Evolutionary conservation across 768 basidiomycete species (phyloP), one percentile per base, ranked within the genome.

Genomic region (Suillus tomentosus): DNA sequence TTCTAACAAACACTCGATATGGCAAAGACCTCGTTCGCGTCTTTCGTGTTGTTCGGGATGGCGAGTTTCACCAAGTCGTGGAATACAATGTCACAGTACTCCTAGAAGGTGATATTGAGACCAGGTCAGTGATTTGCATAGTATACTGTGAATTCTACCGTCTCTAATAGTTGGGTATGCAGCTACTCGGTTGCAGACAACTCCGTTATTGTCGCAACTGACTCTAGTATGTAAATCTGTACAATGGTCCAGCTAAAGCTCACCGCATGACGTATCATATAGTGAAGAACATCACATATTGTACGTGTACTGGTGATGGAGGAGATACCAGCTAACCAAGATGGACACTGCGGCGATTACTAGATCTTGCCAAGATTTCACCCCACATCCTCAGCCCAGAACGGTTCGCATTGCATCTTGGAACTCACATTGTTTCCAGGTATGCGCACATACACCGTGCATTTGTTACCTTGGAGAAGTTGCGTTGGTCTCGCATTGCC

Each of bases 151-250:
- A 40, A 17, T 10, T 9, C 34, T 15, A 31, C 19, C 14, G 22
- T 61, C 45, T 47, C 34, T 37, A 3, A 17, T 7, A 27, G 24
- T 6, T 31, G 40, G 9, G 37, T 37, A 55, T 57, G 27, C 43
- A 93, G 93, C 70, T 98, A 91, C 76, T 96, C 93, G 4, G 68
- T 93, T 67, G 94, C 92, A 0, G 94, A 98, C 72, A 99, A 99
- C 77, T 84, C 84, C 3, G 86, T 89, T 11, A 83, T 97, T 11
- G 94, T 99, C 2, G 89, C 96, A 3, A 99, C 95, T 1, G 96
- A 99, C 77, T 92, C 93, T 1, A 89, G 93, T 94, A 69, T 70
- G 90, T 80, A 42, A 31, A 5, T 15, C 13, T 34, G 1, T 14
- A 43, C 7, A 27, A 39, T 19, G 1, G 13, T 59, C 27, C 5